Evolutionary conservation across 345 rosid genomes (phyloP).

Genomic region (Excoecaria agallocha): DNA sequence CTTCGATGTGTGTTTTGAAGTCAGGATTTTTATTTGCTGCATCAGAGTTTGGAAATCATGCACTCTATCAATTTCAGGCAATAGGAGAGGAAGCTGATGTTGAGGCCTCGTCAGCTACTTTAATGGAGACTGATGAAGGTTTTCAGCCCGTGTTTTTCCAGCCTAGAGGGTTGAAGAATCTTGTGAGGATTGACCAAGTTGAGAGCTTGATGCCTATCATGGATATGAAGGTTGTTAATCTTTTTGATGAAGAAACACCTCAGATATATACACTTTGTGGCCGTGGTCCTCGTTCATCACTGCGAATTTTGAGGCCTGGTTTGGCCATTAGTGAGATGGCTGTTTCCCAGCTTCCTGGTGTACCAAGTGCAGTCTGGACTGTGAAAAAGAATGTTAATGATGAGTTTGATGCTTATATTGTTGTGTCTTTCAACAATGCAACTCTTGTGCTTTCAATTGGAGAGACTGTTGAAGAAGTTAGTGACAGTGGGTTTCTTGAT

Average conservation of each 20-base stretch:
- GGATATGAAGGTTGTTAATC: constrained; percentile 90
- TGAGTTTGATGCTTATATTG: constrained; percentile 97
- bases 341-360: constrained; percentile 98
- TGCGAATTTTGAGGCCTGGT: constrained; percentile 90
- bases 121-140: constrained; percentile 97
- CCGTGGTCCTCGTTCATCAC: constrained; percentile 91
- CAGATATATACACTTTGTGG: constrained; percentile 92
- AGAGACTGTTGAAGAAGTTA: constrained; percentile 97
- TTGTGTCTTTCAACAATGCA: constrained; percentile 93
- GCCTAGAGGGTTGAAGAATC: constrained; percentile 88
- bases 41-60: constrained; percentile 96
- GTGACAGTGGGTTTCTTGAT: constrained; percentile 95
- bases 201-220: constrained; percentile 97
- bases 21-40: constrained; percentile 88
- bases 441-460: constrained; percentile 98
- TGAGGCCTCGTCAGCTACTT: constrained; percentile 79
- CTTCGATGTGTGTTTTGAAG: constrained; percentile 87
- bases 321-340: constrained; percentile 98
- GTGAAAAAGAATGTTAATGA: constrained; percentile 85
- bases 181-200: constrained; percentile 90
- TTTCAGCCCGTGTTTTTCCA: constrained; percentile 93
- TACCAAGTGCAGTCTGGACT: constrained; percentile 99
- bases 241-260: constrained; percentile 98
- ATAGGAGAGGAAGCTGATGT: constrained; percentile 90
- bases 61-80: constrained; percentile 87